Evolutionary conservation across 768 basidiomycete genomes (phyloP).

Genomic region (Boletus sensibilis): DNA sequence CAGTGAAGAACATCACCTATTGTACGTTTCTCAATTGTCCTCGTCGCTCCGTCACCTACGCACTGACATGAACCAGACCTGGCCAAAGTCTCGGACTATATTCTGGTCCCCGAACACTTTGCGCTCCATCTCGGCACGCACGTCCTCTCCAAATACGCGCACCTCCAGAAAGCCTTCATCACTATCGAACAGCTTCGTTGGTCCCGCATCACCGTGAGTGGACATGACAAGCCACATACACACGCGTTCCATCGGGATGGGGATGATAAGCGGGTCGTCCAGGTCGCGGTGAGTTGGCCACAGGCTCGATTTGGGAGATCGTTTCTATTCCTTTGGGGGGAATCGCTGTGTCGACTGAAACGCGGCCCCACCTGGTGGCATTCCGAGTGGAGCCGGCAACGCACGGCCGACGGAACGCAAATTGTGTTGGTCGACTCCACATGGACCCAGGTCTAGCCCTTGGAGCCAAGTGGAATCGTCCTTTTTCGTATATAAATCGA

Average conservation of each 20-base stretch:
- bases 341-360: constrained; percentile 1
- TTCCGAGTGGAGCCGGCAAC: constrained; percentile 21
- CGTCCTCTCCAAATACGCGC: constrained; percentile 76
- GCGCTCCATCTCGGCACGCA: constrained; percentile 85
- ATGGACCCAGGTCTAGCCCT: constrained; percentile 20
- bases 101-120: constrained; percentile 81
- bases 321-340: background rate
- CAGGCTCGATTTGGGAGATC: constrained; percentile 7
- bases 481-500: constrained; percentile 15
- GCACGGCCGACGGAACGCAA: constrained; percentile 4
- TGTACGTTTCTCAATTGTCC: constrained; percentile 36
- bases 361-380: constrained; percentile 3
- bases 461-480: constrained; percentile 19
- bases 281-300: constrained; percentile 46
- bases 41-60: background rate
- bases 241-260: constrained; percentile 89
- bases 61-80: constrained; percentile 46
- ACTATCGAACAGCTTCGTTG: constrained; percentile 81
- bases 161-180: constrained; percentile 68
- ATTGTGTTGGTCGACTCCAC: constrained; percentile 15
- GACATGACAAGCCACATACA: constrained; percentile 51
- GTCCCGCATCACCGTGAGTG: constrained; percentile 66
- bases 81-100: constrained; percentile 86
- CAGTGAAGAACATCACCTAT: constrained; percentile 70
- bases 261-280: constrained; percentile 77